Percentiles rank a stretch among this genome's conserved stretches.
phyloP scores from a whole-genome alignment of 345 rosid genomes.

The Pugionium dolabratum region DNA sequence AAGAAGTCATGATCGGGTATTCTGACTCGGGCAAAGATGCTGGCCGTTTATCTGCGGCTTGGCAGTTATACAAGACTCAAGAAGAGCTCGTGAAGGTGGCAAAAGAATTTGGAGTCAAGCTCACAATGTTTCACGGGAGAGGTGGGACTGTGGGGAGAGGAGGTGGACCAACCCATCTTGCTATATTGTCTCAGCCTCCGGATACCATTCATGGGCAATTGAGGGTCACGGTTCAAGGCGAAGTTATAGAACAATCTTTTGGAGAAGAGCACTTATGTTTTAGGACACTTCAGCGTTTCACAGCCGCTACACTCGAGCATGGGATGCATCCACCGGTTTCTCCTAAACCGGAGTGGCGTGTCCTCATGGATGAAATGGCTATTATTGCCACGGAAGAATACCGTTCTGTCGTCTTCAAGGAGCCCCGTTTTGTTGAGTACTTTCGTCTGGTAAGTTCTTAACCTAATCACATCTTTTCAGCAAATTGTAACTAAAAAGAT shows the following conservation, averaged over 20 bases:
- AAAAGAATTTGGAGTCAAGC: constrained; percentile 81
- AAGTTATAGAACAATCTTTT: constrained; percentile 92
- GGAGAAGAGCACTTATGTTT: constrained; percentile 94
- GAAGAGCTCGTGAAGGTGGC: constrained; percentile 93
- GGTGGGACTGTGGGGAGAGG: constrained; percentile 99
- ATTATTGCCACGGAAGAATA: constrained; percentile 78
- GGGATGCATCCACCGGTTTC: constrained; percentile 95
- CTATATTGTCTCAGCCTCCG: constrained; percentile 97
- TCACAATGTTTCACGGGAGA: constrained; percentile 96
- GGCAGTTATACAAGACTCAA: constrained; percentile 93
- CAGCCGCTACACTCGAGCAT: constrained; percentile 95
- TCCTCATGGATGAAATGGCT: constrained; percentile 95
- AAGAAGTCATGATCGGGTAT: constrained; percentile 98
- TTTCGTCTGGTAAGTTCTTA: constrained; percentile 77
- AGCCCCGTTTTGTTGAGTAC: constrained; percentile 92
- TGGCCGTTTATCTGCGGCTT: constrained; percentile 92
- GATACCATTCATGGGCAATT: constrained; percentile 89
- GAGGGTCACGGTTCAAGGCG: constrained; percentile 95
- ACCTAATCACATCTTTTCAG: neutral
- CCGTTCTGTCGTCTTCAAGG: constrained; percentile 85
- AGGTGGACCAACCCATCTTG: constrained; percentile 97
- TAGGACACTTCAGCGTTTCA: constrained; percentile 91
- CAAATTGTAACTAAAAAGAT: constrained; percentile 23
- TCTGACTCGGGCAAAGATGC: constrained; percentile 99
- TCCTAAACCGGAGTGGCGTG: constrained; percentile 97